Evolutionary conservation across 495 filamentous ascomycete genomes (phyloP), one percentile per base, ranked within the genome.

Genomic region (Tuber indicum): DNA sequence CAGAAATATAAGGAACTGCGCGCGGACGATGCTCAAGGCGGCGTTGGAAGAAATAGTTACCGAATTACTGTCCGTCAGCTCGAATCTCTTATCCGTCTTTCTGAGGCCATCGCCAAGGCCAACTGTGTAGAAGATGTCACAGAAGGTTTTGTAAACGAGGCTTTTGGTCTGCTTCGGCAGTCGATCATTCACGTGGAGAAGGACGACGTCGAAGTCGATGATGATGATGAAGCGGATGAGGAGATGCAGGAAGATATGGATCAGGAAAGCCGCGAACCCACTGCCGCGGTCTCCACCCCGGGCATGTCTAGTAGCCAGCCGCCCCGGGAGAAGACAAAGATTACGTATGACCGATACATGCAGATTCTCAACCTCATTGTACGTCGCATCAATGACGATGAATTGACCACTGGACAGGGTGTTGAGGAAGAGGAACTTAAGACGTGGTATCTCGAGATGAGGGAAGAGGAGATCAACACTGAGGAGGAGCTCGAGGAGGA

Each of bases 171-270:
- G 10, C 88, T 99, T 8, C 86, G 93, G 45, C 94, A 97, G 85
- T 94, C 91, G 85, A 98, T 99, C 83, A 97, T 99, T 80, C 94
- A 92, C 23, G 95, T 99, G 26, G 96, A 99, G 84, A 96, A 97
- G 81, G 96, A 99, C 80, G 96, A 99, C 78, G 91, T 99, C 21
- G 96, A 98, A 83, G 92, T 99, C 49, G 94, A 98, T 32, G 32
- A 32, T 21, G 95, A 98, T 21, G 95, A 97, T 43, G 91, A 92
- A 6, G 90, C 92, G 12, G 87, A 88, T 21, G 85, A 84, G 39
- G 87, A 88, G 2, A 96, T 95, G 92, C 88, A 83, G n/a, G 88
- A 88, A 36, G 87, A 81, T 39, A 84, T 85, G 44, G 86, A 87
- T 45, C 86, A 85, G 17, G 86, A 86, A 41, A 85, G 81, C 7